Evolutionary conservation across 352 stramenopile species (phyloP).

Genomic region (Phytopythium montanum): DNA sequence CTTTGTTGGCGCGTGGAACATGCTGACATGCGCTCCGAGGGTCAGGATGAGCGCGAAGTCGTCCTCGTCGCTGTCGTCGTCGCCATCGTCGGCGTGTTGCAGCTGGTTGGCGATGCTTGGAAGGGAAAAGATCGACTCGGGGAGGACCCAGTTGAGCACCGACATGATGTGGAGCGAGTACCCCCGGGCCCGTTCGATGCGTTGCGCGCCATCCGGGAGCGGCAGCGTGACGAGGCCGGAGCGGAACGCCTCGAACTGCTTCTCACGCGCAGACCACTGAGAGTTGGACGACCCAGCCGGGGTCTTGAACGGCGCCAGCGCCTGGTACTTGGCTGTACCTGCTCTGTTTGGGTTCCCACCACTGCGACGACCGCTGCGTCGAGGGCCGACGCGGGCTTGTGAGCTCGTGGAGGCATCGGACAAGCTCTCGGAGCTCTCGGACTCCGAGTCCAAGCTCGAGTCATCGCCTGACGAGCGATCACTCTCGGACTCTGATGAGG

Average conservation of each 20-base stretch:
- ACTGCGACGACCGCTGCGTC: background rate
- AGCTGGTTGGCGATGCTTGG: background rate
- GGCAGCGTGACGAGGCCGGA: constrained; percentile 56
- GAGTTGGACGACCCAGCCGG: constrained; percentile 18
- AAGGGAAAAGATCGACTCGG: constrained; percentile 36
- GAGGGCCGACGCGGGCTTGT: background rate
- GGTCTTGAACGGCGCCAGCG: constrained; percentile 3
- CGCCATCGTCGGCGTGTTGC: constrained; percentile 15
- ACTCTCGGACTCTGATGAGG: constrained; percentile 4
- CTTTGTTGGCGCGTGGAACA: constrained; percentile 84
- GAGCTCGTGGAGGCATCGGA: background rate
- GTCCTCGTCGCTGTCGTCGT: constrained; percentile 40
- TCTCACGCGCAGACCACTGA: constrained; percentile 55
- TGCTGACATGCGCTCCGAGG: constrained; percentile 78
- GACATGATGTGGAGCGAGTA: constrained; percentile 69
- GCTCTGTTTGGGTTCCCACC: background rate
- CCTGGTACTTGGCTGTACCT: background rate
- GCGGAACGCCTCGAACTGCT: constrained; percentile 78
- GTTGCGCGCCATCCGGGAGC: constrained; percentile 45
- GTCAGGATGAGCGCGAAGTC: constrained; percentile 60
- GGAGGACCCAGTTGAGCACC: constrained; percentile 62
- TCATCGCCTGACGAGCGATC: background rate
- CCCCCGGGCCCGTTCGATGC: constrained; percentile 51
- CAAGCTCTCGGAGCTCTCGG: background rate
- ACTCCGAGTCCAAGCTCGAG: background rate